Evolutionary conservation across 1,139 yeast genomes (phyloP), one percentile per base, ranked within the genome.

Genomic region (Spencermartinsiella ligniputridi): DNA sequence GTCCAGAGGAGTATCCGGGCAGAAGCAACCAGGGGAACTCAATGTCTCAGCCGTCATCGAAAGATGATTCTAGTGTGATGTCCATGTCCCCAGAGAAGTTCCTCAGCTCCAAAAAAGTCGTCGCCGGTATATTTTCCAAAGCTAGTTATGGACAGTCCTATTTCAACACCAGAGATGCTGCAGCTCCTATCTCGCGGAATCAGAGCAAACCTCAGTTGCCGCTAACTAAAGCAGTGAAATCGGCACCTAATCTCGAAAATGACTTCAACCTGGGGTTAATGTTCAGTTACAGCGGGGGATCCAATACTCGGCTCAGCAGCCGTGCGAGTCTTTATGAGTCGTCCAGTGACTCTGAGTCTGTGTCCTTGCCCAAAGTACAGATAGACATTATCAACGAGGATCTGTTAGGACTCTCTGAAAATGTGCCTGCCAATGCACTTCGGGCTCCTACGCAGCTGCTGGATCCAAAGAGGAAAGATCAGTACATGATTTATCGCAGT

Each of bases 331-430:
- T 54, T 8, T 42, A 41, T 39, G 56, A 46, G 4, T 41, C 46
- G 24, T 50, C 41, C 3, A 35, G 36, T 9, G 27, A 30, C 16
- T 13, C 37, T 9, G 45, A 40, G 8, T 35, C 44, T 8, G 35
- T 36, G 9, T 35, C 20, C 4, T 24, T 66, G 11, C 55, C 55
- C 3, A 51, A 43, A 24, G 48, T 55, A 8, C 42, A 72, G 6
- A 63, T 83, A 18, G 78, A 81, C 46, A 72, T 83, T 66, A 59
- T 75, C 37, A 77, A 82, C 56, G 72, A 73, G 15, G 78, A 71
- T n/a, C 68, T 73, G 3, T 60, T 82, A 24, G 89, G 84, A 45
- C 62, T 68, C 18, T 17, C 42, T 15, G 52, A 39, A 21, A 32
- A 29, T 20, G 29, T 40, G 21, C 24, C 36, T 16, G 37, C 35